Base-by-base conservation (phyloP, 2,329 filamentous ascomycete genomes). In the Phyllosticta ampelicida region DNA sequence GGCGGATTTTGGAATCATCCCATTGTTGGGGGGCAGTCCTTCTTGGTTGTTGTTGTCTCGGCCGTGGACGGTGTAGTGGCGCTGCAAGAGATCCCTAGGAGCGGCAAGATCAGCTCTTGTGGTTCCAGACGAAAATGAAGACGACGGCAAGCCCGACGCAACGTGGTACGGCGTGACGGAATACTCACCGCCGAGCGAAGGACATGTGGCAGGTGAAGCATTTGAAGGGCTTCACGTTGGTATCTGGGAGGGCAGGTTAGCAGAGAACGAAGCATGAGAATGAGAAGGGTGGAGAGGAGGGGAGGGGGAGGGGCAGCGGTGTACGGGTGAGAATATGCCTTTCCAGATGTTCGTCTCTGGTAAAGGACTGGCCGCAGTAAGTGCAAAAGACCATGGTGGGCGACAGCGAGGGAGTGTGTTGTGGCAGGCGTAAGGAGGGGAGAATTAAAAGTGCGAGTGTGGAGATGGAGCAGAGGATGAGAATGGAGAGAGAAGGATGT, bases 211-310 rank as follows among this genome's bases (percentile, higher is more conserved):
- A 79, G 36, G 75, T 78, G 60, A 77, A 77, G 67, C 77, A 79
- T 68, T 78, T 79, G 72, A 78, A 79, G 2, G 77, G 77, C 67
- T 79, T 79, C n/a, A 79, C 75, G 65, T 79, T 78, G 57, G 77
- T 79, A 62, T 79, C 76, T 78, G 63, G 9, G 59, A 52, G 28
- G 53, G 60, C 55, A 59, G 20, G 53, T 65, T 44, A 63, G 61
- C 48, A 9, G 58, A 51, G 19, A 11, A 49, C 16, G 30, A 19
- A 29, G 50, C 20, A 20, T 23, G 18, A 10, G 23, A 16, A 6
- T 6, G 51, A 16, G 13, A 30, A 44, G 26, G 20, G 30, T 49
- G 51, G 54, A 52, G 50, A 26, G 16, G n/a, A n/a, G n/a, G n/a
- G n/a, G n/a, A n/a, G n/a, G n/a, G n/a, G n/a, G n/a, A n/a, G n/a